Conservation (phyloP, 2,329 filamentous ascomycete species). For the Aspergillus carbonarius region DNA sequence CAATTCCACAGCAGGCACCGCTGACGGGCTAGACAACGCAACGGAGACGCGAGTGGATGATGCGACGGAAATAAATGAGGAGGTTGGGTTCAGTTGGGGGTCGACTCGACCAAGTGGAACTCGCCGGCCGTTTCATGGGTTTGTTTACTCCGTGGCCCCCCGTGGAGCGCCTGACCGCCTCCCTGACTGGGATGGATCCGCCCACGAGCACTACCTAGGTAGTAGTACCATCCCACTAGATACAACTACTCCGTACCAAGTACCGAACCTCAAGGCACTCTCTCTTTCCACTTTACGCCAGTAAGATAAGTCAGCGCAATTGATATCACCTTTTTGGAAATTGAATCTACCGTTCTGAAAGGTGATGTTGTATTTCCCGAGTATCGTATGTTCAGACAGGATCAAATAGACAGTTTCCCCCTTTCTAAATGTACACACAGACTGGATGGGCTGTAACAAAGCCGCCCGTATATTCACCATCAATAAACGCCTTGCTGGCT, state of each 20-base stretch:
- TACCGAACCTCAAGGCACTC: too few species aligned
- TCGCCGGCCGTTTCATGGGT: constrained; percentile 10
- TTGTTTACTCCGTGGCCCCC: constrained; percentile 16
- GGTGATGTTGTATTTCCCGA: not conserved
- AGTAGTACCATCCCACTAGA: too few species aligned
- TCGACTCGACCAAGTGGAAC: constrained; percentile 7
- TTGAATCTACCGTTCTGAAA: not conserved
- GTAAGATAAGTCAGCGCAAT: not conserved
- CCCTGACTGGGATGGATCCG: not conserved
- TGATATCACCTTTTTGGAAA: too few species aligned
- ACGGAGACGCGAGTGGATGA: not conserved
- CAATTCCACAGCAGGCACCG: not conserved
- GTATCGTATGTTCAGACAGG: constrained; percentile 1
- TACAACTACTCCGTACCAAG: too few species aligned
- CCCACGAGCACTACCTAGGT: not conserved
- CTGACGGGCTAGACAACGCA: not conserved
- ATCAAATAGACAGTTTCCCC: not conserved
- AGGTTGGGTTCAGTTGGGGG: constrained; percentile 18
- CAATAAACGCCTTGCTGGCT: constrained; percentile 29
- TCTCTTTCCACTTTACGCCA: too few species aligned
- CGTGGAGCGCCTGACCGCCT: constrained; percentile 18
- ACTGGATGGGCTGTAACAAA: constrained; percentile 3
- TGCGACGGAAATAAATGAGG: constrained; percentile 19
- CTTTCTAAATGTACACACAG: constrained; percentile 2
- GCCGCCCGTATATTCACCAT: constrained; percentile 5